phyloP scores from a whole-genome alignment of 2,329 filamentous ascomycete genomes.

The Sporothrix humicola region DNA sequence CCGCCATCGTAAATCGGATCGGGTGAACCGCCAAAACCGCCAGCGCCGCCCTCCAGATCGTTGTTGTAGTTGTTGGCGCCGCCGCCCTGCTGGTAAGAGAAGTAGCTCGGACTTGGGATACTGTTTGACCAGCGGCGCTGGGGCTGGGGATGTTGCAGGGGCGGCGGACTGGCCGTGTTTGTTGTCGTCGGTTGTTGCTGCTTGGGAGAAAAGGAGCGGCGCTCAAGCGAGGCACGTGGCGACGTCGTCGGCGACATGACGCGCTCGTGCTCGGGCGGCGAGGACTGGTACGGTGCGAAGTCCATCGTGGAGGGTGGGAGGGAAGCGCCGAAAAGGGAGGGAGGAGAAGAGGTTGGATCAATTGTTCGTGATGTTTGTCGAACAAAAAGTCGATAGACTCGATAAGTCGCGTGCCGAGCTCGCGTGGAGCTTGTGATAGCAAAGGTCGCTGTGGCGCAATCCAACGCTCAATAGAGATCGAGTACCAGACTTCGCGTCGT shows the following conservation, averaged over 20 bases:
- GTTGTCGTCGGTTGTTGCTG: conserved; percentile 48
- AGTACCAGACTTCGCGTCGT: not conserved
- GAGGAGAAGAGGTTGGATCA: not conserved
- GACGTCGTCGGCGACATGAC: conserved; percentile 74
- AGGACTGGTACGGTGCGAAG: conserved; percentile 96
- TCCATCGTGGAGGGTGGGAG: conserved; percentile 64
- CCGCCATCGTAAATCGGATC: conserved; percentile 48
- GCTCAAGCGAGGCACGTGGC: conserved; percentile 65
- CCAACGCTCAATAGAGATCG: not conserved
- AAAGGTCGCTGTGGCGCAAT: not conserved
- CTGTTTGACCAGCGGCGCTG: conserved; percentile 61
- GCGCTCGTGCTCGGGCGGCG: conserved; percentile 81
- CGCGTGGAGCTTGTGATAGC: not conserved
- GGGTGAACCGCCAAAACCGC: conserved; percentile 36
- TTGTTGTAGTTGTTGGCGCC: conserved; percentile 31
- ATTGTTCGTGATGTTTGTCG: not conserved
- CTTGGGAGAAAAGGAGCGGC: conserved; percentile 59
- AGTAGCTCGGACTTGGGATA: conserved; percentile 46
- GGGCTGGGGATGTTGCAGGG: conserved; percentile 60
- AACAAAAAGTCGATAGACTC: not conserved
- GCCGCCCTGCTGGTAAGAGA: conserved; percentile 41
- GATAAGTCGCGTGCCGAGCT: conserved; percentile 15
- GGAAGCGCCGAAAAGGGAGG: not conserved
- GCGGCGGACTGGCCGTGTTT: conserved; percentile 51
- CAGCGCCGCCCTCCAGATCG: conserved; percentile 38